Evolutionary conservation across 2,329 filamentous ascomycete species (phyloP).

Genomic region (Monosporascus sp.): DNA sequence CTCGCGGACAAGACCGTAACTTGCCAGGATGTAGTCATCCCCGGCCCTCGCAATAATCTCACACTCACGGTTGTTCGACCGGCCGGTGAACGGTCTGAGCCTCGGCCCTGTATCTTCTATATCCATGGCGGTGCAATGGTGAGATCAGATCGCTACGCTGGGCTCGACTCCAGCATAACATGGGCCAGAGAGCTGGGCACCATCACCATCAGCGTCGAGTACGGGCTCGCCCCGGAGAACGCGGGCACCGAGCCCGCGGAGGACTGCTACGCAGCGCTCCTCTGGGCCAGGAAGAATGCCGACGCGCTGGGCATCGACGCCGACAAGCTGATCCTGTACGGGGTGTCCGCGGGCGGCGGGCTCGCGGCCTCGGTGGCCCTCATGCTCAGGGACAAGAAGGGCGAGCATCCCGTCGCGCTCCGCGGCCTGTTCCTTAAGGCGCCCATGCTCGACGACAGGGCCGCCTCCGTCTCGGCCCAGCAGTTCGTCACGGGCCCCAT

Average conservation of each 20-base stretch:
- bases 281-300: slow-evolving; percentile 27
- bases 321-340: slow-evolving; percentile 46
- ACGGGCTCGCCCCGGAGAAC: slow-evolving; percentile 26
- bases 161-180: slow-evolving; percentile 23
- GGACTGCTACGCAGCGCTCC: slow-evolving; percentile 34
- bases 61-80: slow-evolving; percentile 20
- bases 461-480: slow-evolving; percentile 21
- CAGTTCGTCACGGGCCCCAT: slow-evolving; percentile 25
- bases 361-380: slow-evolving; percentile 49
- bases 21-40: slow-evolving; percentile 19
- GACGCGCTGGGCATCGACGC: slow-evolving; percentile 34
- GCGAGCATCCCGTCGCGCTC: slow-evolving; percentile 20
- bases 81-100: neutral
- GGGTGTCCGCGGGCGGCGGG: slow-evolving; percentile 52
- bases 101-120: slow-evolving; percentile 25
- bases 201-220: slow-evolving; percentile 27
- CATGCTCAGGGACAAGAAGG: slow-evolving; percentile 34
- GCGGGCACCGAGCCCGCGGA: slow-evolving; percentile 20
- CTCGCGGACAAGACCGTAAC: slow-evolving; percentile 21
- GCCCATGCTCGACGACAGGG: slow-evolving; percentile 38
- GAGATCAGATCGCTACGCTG: slow-evolving; percentile 25
- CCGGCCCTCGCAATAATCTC: slow-evolving; percentile 18
- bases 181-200: slow-evolving; percentile 25
- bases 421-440: slow-evolving; percentile 32
- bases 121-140: slow-evolving; percentile 26